phyloP scores from a whole-genome alignment of 1,284 basidiomycete species.

The Calocybe gambosa region DNA sequence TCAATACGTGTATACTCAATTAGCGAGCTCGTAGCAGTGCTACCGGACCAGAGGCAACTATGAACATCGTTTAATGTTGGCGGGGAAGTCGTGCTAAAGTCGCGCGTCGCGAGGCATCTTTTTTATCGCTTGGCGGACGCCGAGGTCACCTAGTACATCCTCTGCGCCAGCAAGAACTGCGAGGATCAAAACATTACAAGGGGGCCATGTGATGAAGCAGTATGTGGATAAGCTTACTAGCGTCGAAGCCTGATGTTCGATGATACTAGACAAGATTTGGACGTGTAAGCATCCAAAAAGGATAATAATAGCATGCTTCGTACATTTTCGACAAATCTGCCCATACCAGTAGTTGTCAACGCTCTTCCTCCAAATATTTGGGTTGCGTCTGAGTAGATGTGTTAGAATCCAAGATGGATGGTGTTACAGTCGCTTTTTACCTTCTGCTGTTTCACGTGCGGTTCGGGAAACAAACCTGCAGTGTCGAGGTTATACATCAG shows the following conservation, averaged over 20 bases:
- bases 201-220: neutral
- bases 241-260: conserved; percentile 46
- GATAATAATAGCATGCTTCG: conserved; percentile 15
- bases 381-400: conserved; percentile 39
- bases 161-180: conserved; percentile 57
- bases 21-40: too few relatives aligned
- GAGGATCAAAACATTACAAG: too few relatives aligned
- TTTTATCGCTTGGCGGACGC: conserved; percentile 62
- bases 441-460: conserved; percentile 68
- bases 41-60: too few relatives aligned
- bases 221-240: conserved; percentile 35
- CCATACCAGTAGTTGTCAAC: conserved; percentile 60
- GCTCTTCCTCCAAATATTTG: conserved; percentile 62
- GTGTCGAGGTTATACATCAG: neutral
- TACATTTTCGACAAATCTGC: conserved; percentile 55
- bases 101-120: conserved; percentile 54
- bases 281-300: conserved; percentile 3
- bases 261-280: conserved; percentile 33
- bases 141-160: conserved; percentile 59
- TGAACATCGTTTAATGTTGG: too few relatives aligned
- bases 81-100: too few relatives aligned
- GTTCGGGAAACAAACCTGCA: conserved; percentile 58
- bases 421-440: conserved; percentile 17
- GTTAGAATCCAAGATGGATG: neutral
- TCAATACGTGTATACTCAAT: too few relatives aligned